A percentile compares a stretch with the other conserved stretches of the same genome.
Conservation (phyloP, 306 rosid species). For the Citrullus colocynthis region DNA sequence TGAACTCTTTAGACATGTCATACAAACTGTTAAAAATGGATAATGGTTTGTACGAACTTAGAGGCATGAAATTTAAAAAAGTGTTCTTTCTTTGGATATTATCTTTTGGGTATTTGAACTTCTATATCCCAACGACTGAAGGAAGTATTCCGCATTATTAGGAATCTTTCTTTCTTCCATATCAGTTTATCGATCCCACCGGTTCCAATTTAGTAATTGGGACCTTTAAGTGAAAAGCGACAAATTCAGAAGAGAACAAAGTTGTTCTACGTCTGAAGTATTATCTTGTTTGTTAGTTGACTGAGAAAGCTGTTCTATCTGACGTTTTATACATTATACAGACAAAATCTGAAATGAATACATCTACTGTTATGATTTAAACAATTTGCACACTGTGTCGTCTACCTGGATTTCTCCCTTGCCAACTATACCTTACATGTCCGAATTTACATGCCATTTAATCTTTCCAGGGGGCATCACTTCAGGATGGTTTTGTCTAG, state of each 20-base stretch:
- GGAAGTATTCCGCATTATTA: too few relatives aligned
- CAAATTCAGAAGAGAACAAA: too few relatives aligned
- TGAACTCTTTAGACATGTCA: not conserved
- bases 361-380: not conserved
- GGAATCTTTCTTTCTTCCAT: too few relatives aligned
- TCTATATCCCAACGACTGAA: too few relatives aligned
- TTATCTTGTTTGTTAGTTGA: not conserved
- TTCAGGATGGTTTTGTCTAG: slow-evolving; percentile 82
- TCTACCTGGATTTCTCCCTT: not conserved
- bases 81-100: too few relatives aligned
- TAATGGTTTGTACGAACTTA: too few relatives aligned
- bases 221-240: too few relatives aligned
- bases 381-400: not conserved
- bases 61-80: too few relatives aligned
- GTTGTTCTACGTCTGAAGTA: not conserved
- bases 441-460: not conserved
- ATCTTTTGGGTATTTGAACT: too few relatives aligned
- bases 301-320: not conserved
- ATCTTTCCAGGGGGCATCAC: slow-evolving; percentile 70
- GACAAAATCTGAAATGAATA: not conserved
- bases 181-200: too few relatives aligned
- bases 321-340: not conserved
- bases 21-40: too few relatives aligned
- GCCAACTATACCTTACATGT: not conserved
- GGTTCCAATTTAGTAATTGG: too few relatives aligned